phyloP scores from a whole-genome alignment of 495 filamentous ascomycete genomes.

The Tuber aestivum region DNA sequence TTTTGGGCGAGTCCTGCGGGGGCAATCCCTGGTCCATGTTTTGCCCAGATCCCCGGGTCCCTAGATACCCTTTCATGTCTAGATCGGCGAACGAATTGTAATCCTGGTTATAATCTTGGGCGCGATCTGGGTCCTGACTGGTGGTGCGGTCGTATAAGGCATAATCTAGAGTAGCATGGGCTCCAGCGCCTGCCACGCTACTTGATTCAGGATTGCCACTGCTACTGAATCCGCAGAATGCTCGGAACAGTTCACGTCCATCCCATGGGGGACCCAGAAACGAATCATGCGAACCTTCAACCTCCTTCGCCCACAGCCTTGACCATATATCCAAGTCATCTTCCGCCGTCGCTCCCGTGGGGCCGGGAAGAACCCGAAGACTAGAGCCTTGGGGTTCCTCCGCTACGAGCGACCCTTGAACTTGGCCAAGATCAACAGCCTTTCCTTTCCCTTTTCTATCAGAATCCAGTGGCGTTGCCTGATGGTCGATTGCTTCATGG shows the following conservation, averaged over 20 bases:
- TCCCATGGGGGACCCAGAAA: neutral
- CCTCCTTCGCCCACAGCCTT: neutral
- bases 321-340: neutral
- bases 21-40: neutral
- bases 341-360: neutral
- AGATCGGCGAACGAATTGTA: neutral
- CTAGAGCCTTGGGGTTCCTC: neutral
- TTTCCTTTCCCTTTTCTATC: neutral
- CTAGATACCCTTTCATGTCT: neutral
- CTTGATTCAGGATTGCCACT: neutral
- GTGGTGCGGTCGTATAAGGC: neutral
- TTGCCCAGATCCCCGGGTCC: neutral
- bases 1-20: neutral
- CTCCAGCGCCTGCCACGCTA: neutral
- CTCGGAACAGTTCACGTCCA: neutral
- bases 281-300: neutral
- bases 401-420: neutral
- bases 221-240: neutral
- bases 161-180: neutral
- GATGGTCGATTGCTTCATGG: conserved; percentile 3
- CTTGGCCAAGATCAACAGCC: neutral
- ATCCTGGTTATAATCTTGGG: neutral
- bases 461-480: neutral
- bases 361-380: neutral
- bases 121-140: neutral